These are phyloP conservation scores for Phytopythium sindhum DNA, from an alignment of 352 stramenopile genomes.

Conservation along the genomic window DNA sequence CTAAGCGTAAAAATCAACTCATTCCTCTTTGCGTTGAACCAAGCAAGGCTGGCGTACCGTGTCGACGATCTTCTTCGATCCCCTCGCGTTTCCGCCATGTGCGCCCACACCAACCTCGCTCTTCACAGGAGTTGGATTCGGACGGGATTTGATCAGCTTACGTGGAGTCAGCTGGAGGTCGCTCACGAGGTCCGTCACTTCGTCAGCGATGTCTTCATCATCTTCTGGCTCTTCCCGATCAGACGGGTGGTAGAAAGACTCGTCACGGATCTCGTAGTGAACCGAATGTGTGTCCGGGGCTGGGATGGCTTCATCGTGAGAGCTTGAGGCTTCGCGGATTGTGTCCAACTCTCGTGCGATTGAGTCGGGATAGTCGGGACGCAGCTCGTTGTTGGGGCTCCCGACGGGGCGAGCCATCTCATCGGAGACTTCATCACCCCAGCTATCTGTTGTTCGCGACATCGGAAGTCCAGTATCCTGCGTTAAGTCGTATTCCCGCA, in stretches of 20 bases:
- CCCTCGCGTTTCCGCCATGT: not conserved
- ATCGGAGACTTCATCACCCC: conserved; percentile 45
- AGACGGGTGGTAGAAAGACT: not conserved
- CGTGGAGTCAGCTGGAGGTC: not conserved
- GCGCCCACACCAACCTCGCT: not conserved
- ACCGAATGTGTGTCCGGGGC: not conserved
- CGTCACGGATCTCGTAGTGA: not conserved
- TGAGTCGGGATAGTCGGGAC: conserved; percentile 20
- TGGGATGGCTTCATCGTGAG: not conserved
- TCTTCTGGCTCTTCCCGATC: not conserved
- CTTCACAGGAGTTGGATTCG: not conserved
- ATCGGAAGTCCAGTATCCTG: conserved; percentile 50
- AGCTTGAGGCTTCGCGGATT: conserved; percentile 27
- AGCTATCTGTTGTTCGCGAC: conserved; percentile 59
- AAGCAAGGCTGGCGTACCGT: not conserved
- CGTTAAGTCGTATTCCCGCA: conserved; percentile 44
- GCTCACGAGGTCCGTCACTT: not conserved
- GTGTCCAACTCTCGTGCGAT: conserved; percentile 24
- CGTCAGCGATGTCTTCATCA: not conserved
- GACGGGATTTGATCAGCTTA: not conserved
- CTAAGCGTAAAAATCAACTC: not conserved
- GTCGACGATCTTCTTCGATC: not conserved
- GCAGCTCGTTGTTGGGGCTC: conserved; percentile 15
- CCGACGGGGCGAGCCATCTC: conserved; percentile 24
- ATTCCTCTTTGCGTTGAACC: not conserved